phyloP scores from a whole-genome alignment of 306 rosid genomes.

The Lathyrus sativus region DNA sequence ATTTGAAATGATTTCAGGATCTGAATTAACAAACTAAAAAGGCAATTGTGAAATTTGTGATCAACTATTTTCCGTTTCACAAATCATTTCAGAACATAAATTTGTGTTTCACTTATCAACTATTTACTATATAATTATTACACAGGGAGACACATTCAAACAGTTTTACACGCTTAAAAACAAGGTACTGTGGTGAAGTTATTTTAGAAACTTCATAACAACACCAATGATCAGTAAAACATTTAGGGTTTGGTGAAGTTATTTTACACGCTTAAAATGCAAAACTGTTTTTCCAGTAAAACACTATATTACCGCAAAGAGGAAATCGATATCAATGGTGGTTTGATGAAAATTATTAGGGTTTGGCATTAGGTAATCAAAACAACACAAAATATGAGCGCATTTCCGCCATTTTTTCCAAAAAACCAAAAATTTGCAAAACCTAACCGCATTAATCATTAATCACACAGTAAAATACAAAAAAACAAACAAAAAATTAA shows the following conservation, averaged over 20 bases:
- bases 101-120: not conserved
- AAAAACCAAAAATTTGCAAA: constrained; percentile 20
- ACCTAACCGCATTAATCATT: constrained; percentile 17
- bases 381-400: not conserved
- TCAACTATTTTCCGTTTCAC: not conserved
- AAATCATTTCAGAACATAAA: not conserved
- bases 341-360: not conserved
- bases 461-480: constrained; percentile 5
- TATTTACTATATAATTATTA: not conserved
- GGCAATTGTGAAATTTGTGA: too few species aligned
- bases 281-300: not conserved
- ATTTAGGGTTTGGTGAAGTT: too few species aligned
- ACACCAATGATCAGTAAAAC: not conserved
- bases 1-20: not conserved
- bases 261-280: too few species aligned
- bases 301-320: not conserved
- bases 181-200: not conserved
- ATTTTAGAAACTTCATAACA: constrained; percentile 14
- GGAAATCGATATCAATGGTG: not conserved
- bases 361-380: not conserved
- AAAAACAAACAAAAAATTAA: not conserved
- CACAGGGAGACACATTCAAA: not conserved
- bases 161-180: not conserved
- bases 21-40: not conserved
- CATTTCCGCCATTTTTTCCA: not conserved